Percentiles rank a stretch among this genome's conserved stretches.
These are phyloP conservation scores for Phytophthora pluvialis DNA, from an alignment of 352 stramenopile genomes.

Conservation along the genomic window DNA sequence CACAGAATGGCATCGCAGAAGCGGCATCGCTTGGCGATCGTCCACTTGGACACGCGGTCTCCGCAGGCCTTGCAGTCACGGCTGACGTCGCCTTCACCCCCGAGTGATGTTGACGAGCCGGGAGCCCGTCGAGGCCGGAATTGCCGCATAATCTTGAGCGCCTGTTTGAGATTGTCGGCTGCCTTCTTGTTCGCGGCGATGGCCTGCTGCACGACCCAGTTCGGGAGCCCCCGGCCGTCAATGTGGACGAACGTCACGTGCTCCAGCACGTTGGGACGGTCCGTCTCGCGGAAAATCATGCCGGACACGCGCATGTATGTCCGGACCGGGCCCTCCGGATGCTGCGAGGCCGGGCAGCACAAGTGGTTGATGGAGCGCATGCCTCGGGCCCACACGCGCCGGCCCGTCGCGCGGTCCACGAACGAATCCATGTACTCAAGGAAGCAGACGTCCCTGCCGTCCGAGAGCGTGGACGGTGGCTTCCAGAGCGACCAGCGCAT, in stretches of 20 bases:
- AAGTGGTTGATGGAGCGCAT: constrained; percentile 73
- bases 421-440: constrained; percentile 79
- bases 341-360: constrained; percentile 62
- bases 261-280: constrained; percentile 58
- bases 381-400: constrained; percentile 68
- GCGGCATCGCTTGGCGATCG: constrained; percentile 60
- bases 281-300: constrained; percentile 68
- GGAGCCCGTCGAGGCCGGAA: constrained; percentile 27
- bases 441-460: constrained; percentile 61
- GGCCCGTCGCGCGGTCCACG: constrained; percentile 56
- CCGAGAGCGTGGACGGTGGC: constrained; percentile 52
- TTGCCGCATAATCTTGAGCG: constrained; percentile 70
- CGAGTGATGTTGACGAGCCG: constrained; percentile 18
- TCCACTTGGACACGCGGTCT: constrained; percentile 71
- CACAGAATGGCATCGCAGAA: constrained; percentile 70
- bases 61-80: constrained; percentile 60
- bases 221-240: constrained; percentile 49
- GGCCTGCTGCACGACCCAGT: constrained; percentile 57
- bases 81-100: constrained; percentile 20
- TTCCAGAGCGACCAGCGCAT: constrained; percentile 75
- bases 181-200: constrained; percentile 56
- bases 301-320: constrained; percentile 62
- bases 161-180: constrained; percentile 58
- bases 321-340: constrained; percentile 58
- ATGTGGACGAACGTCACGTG: constrained; percentile 63